Percentiles rank a stretch among this genome's conserved stretches.
phyloP scores from a whole-genome alignment of 345 rosid genomes.

The Citrus trifoliata region DNA sequence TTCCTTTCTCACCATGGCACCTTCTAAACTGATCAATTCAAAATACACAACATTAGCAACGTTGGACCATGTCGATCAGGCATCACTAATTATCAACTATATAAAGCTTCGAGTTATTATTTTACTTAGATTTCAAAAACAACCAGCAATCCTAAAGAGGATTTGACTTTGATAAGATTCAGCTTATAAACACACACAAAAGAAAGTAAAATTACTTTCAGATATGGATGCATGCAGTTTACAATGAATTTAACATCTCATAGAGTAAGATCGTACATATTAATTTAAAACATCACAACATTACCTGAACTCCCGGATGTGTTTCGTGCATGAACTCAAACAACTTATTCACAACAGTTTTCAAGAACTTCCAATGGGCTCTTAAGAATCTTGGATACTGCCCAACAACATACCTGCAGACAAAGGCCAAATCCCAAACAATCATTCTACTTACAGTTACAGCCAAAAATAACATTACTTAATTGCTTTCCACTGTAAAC shows the following conservation, averaged over 20 bases:
- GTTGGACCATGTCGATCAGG: background rate
- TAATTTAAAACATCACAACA: slow-evolving; percentile 11
- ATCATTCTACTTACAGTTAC: background rate
- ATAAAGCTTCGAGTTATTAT: background rate
- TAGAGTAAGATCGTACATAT: background rate
- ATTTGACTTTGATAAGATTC: background rate
- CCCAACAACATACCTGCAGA: slow-evolving; percentile 95
- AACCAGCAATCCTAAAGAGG: background rate
- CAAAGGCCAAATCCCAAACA: background rate
- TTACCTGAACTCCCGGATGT: slow-evolving; percentile 99
- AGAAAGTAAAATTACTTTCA: background rate
- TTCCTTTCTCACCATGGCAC: background rate
- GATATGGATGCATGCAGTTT: background rate
- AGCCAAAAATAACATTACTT: background rate
- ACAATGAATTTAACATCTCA: background rate
- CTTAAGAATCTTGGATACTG: slow-evolving; percentile 98
- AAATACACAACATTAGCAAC: background rate
- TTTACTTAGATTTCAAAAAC: background rate
- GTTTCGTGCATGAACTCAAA: slow-evolving; percentile 99
- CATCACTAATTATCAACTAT: background rate
- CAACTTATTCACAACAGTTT: slow-evolving; percentile 97
- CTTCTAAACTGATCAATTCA: background rate
- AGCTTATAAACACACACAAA: background rate
- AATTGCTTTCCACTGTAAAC: background rate
- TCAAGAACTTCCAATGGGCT: slow-evolving; percentile 98